phyloP scores from a whole-genome alignment of 768 basidiomycete genomes.

The Lentinula sp. region DNA sequence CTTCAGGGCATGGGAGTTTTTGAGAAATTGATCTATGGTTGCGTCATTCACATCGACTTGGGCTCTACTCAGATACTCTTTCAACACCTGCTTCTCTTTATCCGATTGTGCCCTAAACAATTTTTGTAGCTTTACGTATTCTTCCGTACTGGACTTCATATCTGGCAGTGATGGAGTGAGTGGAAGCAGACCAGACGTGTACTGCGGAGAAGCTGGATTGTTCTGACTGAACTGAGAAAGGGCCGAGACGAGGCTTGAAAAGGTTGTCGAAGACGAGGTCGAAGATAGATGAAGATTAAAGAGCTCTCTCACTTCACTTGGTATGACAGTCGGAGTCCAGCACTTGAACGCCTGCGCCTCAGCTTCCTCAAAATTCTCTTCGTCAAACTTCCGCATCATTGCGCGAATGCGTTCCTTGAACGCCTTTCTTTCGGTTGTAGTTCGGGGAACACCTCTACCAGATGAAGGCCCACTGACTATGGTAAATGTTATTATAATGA shows the following conservation, averaged over 20 bases:
- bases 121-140: slow-evolving; percentile 80
- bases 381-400: slow-evolving; percentile 72
- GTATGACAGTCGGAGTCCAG: slow-evolving; percentile 59
- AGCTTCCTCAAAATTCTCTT: slow-evolving; percentile 98
- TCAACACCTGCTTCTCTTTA: slow-evolving; percentile 57
- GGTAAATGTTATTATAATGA: background rate
- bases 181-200: slow-evolving; percentile 74
- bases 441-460: slow-evolving; percentile 35
- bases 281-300: slow-evolving; percentile 56
- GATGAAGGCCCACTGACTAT: background rate
- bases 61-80: slow-evolving; percentile 29
- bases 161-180: slow-evolving; percentile 87
- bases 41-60: slow-evolving; percentile 38
- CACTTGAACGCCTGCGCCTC: slow-evolving; percentile 80
- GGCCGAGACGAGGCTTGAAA: slow-evolving; percentile 16
- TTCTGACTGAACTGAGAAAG: slow-evolving; percentile 15
- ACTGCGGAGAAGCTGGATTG: slow-evolving; percentile 48
- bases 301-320: slow-evolving; percentile 57
- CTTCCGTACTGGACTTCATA: slow-evolving; percentile 87
- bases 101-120: slow-evolving; percentile 77
- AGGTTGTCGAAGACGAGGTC: slow-evolving; percentile 4
- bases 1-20: slow-evolving; percentile 71
- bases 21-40: slow-evolving; percentile 67
- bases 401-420: slow-evolving; percentile 67
- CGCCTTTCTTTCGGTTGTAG: slow-evolving; percentile 60